Evolutionary conservation across 495 filamentous ascomycete genomes (phyloP).

Genomic region (Monascus purpureus): DNA sequence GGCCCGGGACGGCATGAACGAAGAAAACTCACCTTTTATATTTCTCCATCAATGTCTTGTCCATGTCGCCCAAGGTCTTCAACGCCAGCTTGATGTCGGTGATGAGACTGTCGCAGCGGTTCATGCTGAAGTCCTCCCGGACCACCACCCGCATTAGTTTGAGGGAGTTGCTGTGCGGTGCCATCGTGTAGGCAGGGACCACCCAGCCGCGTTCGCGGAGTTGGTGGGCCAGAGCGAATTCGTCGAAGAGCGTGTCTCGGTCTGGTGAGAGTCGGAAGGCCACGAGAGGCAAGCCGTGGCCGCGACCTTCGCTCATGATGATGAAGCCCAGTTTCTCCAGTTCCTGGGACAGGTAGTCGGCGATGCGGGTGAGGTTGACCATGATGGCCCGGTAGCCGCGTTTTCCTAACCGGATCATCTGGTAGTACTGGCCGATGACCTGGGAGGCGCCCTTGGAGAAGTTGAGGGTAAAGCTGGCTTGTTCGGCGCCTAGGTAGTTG

Average conservation of each 20-base stretch:
- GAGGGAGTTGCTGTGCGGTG: slow-evolving; percentile 59
- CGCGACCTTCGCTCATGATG: slow-evolving; percentile 65
- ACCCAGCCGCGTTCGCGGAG: slow-evolving; percentile 78
- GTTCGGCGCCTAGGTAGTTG: slow-evolving; percentile 90
- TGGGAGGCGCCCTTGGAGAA: slow-evolving; percentile 88
- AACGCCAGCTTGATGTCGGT: slow-evolving; percentile 59
- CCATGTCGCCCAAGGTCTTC: slow-evolving; percentile 56
- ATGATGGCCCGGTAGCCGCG: slow-evolving; percentile 78
- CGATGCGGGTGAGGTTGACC: slow-evolving; percentile 68
- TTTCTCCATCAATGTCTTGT: slow-evolving; percentile 47
- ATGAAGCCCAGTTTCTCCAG: slow-evolving; percentile 64
- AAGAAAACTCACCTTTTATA: slow-evolving; percentile 42
- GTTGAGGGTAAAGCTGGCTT: slow-evolving; percentile 95
- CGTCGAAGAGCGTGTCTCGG: slow-evolving; percentile 56
- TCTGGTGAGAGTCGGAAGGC: slow-evolving; percentile 59
- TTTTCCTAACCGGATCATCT: slow-evolving; percentile 83
- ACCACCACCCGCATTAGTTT: slow-evolving; percentile 85
- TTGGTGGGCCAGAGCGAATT: slow-evolving; percentile 69
- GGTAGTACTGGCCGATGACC: slow-evolving; percentile 93
- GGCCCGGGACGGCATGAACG: slow-evolving; percentile 1
- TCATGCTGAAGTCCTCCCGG: slow-evolving; percentile 72
- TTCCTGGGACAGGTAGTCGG: slow-evolving; percentile 61
- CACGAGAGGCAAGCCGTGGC: slow-evolving; percentile 69
- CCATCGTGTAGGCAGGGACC: slow-evolving; percentile 91
- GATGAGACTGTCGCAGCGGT: slow-evolving; percentile 58